A percentile compares a stretch with the other conserved stretches of the same genome.
Evolutionary conservation across 306 rosid genomes (phyloP).

Genomic region (Acacia acuminata): DNA sequence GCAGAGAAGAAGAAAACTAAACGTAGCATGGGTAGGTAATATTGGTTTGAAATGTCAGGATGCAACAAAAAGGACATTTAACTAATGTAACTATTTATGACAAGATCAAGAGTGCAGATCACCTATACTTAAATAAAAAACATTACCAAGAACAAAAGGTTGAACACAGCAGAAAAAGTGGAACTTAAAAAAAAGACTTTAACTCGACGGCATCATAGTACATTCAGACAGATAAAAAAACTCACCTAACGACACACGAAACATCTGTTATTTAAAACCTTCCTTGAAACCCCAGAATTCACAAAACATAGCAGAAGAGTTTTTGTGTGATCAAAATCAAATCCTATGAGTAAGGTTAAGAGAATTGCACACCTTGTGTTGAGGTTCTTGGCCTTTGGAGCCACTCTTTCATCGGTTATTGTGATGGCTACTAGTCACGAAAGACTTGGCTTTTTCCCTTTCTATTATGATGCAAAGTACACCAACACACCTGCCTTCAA

Average conservation of each 20-base stretch:
- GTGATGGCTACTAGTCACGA: constrained; percentile 83
- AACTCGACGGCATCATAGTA: constrained; percentile 18
- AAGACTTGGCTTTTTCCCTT: constrained; percentile 34
- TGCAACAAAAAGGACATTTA: constrained; percentile 33
- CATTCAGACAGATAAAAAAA: constrained; percentile 25
- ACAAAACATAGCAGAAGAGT: not conserved
- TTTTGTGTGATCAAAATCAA: constrained; percentile 1
- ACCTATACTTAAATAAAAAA: not conserved
- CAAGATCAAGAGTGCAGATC: not conserved
- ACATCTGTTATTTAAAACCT: constrained; percentile 7
- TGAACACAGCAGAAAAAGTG: constrained; percentile 30
- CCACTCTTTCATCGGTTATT: constrained; percentile 68
- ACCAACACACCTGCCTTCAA: constrained; percentile 66
- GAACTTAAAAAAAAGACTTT: not conserved
- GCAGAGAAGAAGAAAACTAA: not conserved
- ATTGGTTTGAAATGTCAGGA: constrained; percentile 16
- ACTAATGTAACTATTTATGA: constrained; percentile 17
- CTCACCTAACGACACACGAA: constrained; percentile 50
- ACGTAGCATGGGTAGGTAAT: constrained; percentile 12
- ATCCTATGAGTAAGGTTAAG: constrained; percentile 42
- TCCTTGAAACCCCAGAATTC: constrained; percentile 14
- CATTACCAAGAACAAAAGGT: not conserved
- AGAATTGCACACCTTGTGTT: constrained; percentile 51
- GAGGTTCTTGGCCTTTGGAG: constrained; percentile 65
- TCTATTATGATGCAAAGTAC: constrained; percentile 70